phyloP scores from a whole-genome alignment of 139 green algal genomes.

The Chlamydomonas incerta region DNA sequence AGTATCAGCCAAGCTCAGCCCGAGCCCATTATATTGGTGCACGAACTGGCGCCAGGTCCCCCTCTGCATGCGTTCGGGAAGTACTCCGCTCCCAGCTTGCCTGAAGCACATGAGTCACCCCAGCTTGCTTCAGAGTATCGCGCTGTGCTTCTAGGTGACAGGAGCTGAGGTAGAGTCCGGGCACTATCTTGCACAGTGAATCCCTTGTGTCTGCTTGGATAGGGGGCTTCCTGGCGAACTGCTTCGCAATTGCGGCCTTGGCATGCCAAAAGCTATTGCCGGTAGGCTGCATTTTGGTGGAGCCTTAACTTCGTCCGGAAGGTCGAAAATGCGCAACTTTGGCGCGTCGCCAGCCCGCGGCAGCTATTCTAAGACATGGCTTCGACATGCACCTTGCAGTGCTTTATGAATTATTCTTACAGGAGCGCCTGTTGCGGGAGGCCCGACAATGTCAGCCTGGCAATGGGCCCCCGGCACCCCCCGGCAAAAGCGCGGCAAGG shows the following conservation, averaged over 20 bases:
- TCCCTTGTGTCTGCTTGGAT: not conserved
- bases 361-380: too few relatives aligned
- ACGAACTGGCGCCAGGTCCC: not conserved
- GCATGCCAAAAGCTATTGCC: conserved; percentile 7
- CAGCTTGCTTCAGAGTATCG: not conserved
- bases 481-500: too few relatives aligned
- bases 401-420: too few relatives aligned
- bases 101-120: conserved; percentile 54
- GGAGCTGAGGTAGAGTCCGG: not conserved
- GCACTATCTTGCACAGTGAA: not conserved
- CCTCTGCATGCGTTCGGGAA: too few relatives aligned
- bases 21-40: not conserved
- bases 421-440: too few relatives aligned
- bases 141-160: conserved; percentile 31
- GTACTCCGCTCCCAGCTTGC: not conserved
- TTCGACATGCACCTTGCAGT: too few relatives aligned
- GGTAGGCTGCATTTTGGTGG: too few relatives aligned
- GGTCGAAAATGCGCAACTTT: too few relatives aligned
- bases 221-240: not conserved
- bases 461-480: too few relatives aligned
- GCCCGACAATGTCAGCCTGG: too few relatives aligned
- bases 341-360: too few relatives aligned
- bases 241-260: conserved; percentile 12
- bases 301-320: too few relatives aligned
- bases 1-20: not conserved